Evolutionary conservation across 805 yeast genomes (phyloP).

Genomic region (Ogataea dorogensis): DNA sequence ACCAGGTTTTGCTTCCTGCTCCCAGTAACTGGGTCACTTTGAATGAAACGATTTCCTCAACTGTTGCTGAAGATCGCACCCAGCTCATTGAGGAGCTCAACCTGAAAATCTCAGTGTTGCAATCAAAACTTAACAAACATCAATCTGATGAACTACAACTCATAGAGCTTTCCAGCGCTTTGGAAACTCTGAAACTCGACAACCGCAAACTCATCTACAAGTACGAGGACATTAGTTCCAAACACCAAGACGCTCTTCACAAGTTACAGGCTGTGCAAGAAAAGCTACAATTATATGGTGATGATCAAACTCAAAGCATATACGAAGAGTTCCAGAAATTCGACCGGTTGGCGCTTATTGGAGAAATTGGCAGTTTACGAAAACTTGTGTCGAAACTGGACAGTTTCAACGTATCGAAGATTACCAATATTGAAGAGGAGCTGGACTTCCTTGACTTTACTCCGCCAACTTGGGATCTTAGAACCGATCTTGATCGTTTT

Average conservation of each 20-base stretch:
- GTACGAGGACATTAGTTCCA: slow-evolving; percentile 22
- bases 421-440: not conserved
- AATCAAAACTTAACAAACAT: slow-evolving; percentile 40
- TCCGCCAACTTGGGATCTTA: slow-evolving; percentile 1
- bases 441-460: not conserved
- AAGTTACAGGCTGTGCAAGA: slow-evolving; percentile 9
- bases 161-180: slow-evolving; percentile 18
- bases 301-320: slow-evolving; percentile 9
- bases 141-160: slow-evolving; percentile 32
- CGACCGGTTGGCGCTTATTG: slow-evolving; percentile 13
- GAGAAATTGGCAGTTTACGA: slow-evolving; percentile 16
- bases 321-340: slow-evolving; percentile 14
- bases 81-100: slow-evolving; percentile 40
- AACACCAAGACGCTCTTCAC: slow-evolving; percentile 1
- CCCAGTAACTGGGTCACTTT: slow-evolving; percentile 1
- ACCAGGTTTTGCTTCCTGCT: slow-evolving; percentile 1
- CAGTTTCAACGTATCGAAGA: not conserved
- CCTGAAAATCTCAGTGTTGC: slow-evolving; percentile 45
- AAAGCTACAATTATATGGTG: slow-evolving; percentile 13
- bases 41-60: not conserved
- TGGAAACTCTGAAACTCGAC: slow-evolving; percentile 26
- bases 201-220: slow-evolving; percentile 20
- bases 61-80: slow-evolving; percentile 3
- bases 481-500: not conserved
- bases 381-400: slow-evolving; percentile 13